Percentiles rank a stretch among this genome's conserved stretches.
Conservation (phyloP, 192 early-diverging fungal genomes). For the Coemansia sp. region DNA sequence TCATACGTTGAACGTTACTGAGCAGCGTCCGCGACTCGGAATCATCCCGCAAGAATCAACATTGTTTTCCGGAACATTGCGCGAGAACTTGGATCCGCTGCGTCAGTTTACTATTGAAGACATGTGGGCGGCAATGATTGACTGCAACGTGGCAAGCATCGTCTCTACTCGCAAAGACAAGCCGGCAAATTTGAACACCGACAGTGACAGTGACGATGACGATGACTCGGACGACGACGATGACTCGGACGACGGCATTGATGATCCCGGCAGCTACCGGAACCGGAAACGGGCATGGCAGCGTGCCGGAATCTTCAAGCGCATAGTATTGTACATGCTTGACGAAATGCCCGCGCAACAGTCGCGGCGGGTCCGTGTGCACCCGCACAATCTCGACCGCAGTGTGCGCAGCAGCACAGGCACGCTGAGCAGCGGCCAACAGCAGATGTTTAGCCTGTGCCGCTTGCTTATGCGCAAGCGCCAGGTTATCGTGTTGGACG, state of each 20-base stretch:
- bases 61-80: conserved; percentile 64
- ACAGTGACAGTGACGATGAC: background rate
- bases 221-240: background rate
- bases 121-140: conserved; percentile 63
- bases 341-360: conserved; percentile 5
- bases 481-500: conserved; percentile 63
- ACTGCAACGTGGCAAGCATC: background rate
- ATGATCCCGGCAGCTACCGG: conserved; percentile 1
- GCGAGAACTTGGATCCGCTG: conserved; percentile 81
- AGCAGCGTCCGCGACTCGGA: conserved; percentile 54
- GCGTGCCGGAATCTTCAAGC: conserved; percentile 9
- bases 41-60: conserved; percentile 71
- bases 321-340: conserved; percentile 4
- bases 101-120: conserved; percentile 64
- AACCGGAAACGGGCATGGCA: conserved; percentile 13
- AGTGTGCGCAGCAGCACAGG: background rate
- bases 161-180: background rate
- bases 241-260: conserved; percentile 7
- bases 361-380: background rate
- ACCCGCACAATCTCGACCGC: background rate
- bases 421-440: conserved; percentile 50
- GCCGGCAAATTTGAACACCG: background rate
- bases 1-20: conserved; percentile 64
- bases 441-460: conserved; percentile 64
- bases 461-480: conserved; percentile 57